phyloP scores from a whole-genome alignment of 768 basidiomycete genomes.

The Hygrocybe coccinea region DNA sequence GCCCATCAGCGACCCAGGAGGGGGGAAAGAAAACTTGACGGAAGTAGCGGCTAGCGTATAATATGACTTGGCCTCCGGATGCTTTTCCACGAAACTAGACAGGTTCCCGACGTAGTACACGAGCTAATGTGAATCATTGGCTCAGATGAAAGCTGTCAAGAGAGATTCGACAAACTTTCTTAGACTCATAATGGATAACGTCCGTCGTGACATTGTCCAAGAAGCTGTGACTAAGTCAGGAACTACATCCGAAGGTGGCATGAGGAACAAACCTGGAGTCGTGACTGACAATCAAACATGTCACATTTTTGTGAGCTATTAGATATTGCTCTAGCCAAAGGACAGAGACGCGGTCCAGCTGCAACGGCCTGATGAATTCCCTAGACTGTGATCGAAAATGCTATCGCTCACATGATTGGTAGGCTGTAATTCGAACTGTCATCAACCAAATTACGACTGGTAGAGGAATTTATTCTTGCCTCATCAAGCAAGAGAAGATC shows the following conservation, averaged over 20 bases:
- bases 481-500: conserved; percentile 83
- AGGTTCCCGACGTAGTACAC: conserved; percentile 94
- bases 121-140: conserved; percentile 44
- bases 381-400: conserved; percentile 8
- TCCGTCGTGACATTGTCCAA: conserved; percentile 94
- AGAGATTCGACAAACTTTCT: conserved; percentile 55
- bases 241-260: conserved; percentile 2
- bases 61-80: conserved; percentile 93
- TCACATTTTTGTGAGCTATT: conserved; percentile 72
- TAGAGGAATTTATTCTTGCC: conserved; percentile 35
- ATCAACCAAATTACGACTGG: conserved; percentile 8
- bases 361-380: conserved; percentile 10
- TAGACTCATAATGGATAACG: conserved; percentile 94
- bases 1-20: conserved; percentile 94
- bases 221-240: conserved; percentile 49
- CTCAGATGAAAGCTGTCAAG: conserved; percentile 11
- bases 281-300: conserved; percentile 92
- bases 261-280: conserved; percentile 74
- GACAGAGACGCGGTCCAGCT: conserved; percentile 83
- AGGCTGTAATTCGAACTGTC: conserved; percentile 44
- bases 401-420: conserved; percentile 75
- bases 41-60: conserved; percentile 92
- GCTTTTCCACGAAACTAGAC: conserved; percentile 80
- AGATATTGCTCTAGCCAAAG: conserved; percentile 91
- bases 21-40: conserved; percentile 92